Evolutionary conservation across 306 rosid genomes (phyloP).

Genomic region (Fragaria iinumae): DNA sequence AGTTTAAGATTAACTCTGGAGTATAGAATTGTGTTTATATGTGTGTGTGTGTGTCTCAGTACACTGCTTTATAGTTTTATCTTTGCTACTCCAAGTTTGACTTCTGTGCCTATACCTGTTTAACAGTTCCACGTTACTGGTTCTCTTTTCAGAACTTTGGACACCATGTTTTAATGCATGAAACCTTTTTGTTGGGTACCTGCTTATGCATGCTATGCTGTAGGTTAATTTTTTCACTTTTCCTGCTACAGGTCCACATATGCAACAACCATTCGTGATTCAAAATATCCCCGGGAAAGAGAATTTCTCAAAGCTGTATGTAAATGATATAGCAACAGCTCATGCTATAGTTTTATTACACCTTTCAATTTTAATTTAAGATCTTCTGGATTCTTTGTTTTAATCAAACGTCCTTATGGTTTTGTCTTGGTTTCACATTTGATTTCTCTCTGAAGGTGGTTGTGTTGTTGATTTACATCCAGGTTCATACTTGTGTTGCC

Average conservation of each 20-base stretch:
- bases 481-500: slow-evolving; percentile 83
- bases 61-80: not conserved
- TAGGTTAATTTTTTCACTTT: slow-evolving; percentile 15
- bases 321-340: slow-evolving; percentile 15
- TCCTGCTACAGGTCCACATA: slow-evolving; percentile 69
- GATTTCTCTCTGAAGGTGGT: not conserved
- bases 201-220: not conserved
- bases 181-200: slow-evolving; percentile 5
- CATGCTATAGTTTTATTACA: not conserved
- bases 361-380: not conserved
- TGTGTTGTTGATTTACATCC: slow-evolving; percentile 13
- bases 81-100: not conserved
- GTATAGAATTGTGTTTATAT: not conserved
- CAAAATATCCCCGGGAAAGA: slow-evolving; percentile 77
- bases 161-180: not conserved
- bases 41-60: not conserved
- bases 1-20: not conserved
- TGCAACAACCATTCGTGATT: slow-evolving; percentile 92
- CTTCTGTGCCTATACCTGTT: not conserved
- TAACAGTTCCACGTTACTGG: not conserved
- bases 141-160: not conserved
- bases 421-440: not conserved
- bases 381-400: not conserved
- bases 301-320: slow-evolving; percentile 94
- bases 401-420: not conserved